Evolutionary conservation across 441 rosid genomes (phyloP).

Genomic region (Capsella rubella): DNA sequence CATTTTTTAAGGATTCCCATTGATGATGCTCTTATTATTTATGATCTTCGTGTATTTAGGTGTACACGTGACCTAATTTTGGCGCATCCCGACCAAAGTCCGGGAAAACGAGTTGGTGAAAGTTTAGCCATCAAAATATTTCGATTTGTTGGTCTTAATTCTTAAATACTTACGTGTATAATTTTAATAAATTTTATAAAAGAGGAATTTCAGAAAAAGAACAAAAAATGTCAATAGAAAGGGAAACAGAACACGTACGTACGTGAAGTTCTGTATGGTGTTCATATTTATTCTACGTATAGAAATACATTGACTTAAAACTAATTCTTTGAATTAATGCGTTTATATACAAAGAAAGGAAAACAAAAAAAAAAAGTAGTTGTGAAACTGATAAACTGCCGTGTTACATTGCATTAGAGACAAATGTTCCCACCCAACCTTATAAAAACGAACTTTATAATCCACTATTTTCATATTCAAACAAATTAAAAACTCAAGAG

Average conservation of each 20-base stretch:
- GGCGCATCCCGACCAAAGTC: slow-evolving; percentile 35
- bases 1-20: too few relatives aligned
- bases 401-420: slow-evolving; percentile 40
- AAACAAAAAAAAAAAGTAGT: slow-evolving; percentile 45
- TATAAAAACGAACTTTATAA: slow-evolving; percentile 36
- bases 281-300: background rate
- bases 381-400: slow-evolving; percentile 74
- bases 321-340: slow-evolving; percentile 34
- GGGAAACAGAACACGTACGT: slow-evolving; percentile 4
- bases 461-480: slow-evolving; percentile 22
- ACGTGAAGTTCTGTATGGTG: slow-evolving; percentile 49
- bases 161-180: slow-evolving; percentile 1
- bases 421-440: slow-evolving; percentile 58
- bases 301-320: slow-evolving; percentile 36
- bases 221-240: too few relatives aligned
- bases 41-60: slow-evolving; percentile 31
- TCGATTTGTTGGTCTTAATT: slow-evolving; percentile 5
- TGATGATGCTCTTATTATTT: slow-evolving; percentile 50
- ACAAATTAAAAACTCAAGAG: slow-evolving; percentile 25
- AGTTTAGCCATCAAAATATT: slow-evolving; percentile 67
- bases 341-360: slow-evolving; percentile 22
- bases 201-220: background rate
- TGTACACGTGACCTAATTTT: slow-evolving; percentile 42
- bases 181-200: background rate
- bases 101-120: slow-evolving; percentile 50